Base-by-base conservation (phyloP, 2,329 filamentous ascomycete species). In the Sarocladium strictum region DNA sequence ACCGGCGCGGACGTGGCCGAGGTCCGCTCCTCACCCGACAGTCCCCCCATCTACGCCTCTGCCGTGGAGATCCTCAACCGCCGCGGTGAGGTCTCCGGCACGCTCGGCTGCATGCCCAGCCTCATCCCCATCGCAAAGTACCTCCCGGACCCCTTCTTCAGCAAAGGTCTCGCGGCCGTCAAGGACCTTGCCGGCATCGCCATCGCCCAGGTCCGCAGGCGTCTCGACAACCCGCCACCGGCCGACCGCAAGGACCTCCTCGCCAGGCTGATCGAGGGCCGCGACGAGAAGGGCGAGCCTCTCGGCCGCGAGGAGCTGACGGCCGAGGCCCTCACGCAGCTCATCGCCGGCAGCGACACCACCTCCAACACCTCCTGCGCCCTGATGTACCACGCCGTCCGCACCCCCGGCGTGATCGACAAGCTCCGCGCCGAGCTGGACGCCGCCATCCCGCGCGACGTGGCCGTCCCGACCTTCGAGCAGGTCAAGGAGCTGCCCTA, bases 61-160 rank as follows among this genome's bases (percentile, higher is more conserved):
- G 92, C 91, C 10, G 89, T 96, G 58, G 85, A 96, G 70, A 92
- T 96, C 3, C 76, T 96, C 54, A 96, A 96, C 72, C 82, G 91
- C 14, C 80, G 91, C 50, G 92, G 91, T 54, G 91, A 96, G 65
- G 90, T 96, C 27, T 92, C 86, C 12, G 88, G 84, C 3, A 85
- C 90, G 0, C 76, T 97, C 3, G 91, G 91, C 1, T 88, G 83
- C 63, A 74, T 86, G 54, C 90, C 91, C 0, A 70, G 74, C 56
- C 73, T 96, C 49, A 93, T 89, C 67, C 89, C 90, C 0, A 95
- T 83, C 61, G 91, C 90, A 17, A 84, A 83, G 62, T 93, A 86
- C 68, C 71, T 96, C 10, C 90, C 90, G 0, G 90, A 95, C 64
- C 80, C 85, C 1, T 95, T 95, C 75, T 95, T 94, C 75, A 79